Evolutionary conservation across 1,284 basidiomycete genomes (phyloP).

Genomic region (Trametes sp.): DNA sequence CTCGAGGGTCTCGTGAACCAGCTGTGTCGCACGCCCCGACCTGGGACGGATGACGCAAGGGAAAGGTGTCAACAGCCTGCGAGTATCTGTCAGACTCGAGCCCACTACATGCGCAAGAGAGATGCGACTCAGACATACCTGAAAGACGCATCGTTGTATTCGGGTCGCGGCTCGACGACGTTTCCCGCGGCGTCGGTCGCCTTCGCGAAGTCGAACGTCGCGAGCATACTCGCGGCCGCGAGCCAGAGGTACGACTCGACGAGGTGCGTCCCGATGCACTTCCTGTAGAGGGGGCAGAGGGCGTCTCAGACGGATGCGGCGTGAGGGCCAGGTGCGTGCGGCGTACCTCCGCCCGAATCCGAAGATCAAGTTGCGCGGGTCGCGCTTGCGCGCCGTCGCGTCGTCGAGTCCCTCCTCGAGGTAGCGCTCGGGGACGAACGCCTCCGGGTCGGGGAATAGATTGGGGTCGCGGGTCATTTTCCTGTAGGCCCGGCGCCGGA

Average conservation of each 20-base stretch:
- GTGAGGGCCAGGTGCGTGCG: conserved; percentile 4
- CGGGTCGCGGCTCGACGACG: conserved; percentile 43
- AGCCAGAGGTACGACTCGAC: conserved; percentile 54
- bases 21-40: neutral
- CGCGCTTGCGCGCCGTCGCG: conserved; percentile 30
- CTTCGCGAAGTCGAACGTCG: conserved; percentile 49
- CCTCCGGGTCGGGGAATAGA: conserved; percentile 43
- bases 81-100: neutral
- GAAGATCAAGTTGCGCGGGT: conserved; percentile 40
- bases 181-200: conserved; percentile 46
- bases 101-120: too few relatives aligned
- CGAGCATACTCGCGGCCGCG: conserved; percentile 50
- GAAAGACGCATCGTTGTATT: conserved; percentile 48
- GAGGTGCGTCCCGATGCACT: conserved; percentile 53
- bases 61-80: neutral
- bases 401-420: conserved; percentile 34
- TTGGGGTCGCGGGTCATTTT: conserved; percentile 45
- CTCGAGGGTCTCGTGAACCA: neutral
- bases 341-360: conserved; percentile 36
- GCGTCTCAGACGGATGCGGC: neutral
- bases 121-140: conserved; percentile 42
- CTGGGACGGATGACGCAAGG: neutral
- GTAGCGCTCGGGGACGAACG: conserved; percentile 46
- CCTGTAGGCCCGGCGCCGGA: conserved; percentile 8
- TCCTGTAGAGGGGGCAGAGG: conserved; percentile 10